Percentiles rank a stretch among this genome's conserved stretches.
Evolutionary conservation across 495 filamentous ascomycete genomes (phyloP).

Genomic region (Rostrohypoxylon terebratum): DNA sequence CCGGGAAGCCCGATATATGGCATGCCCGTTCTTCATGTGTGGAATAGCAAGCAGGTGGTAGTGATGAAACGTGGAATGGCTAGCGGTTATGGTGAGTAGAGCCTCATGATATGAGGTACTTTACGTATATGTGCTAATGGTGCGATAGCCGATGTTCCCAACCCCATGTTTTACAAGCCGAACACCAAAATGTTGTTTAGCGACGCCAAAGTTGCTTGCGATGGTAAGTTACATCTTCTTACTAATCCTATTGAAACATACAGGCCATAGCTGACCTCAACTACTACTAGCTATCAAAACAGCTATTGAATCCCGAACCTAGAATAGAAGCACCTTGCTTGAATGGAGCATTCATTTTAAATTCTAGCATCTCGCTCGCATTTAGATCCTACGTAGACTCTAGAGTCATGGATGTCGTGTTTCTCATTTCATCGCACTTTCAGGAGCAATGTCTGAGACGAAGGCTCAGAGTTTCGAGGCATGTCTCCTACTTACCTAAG

Average conservation of each 20-base stretch:
- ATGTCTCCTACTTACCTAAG: slow-evolving; percentile 1
- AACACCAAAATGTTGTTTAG: slow-evolving; percentile 87
- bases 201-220: slow-evolving; percentile 82
- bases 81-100: slow-evolving; percentile 76
- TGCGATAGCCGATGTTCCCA: slow-evolving; percentile 77
- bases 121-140: slow-evolving; percentile 17
- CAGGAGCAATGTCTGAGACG: background rate
- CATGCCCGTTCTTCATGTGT: slow-evolving; percentile 87
- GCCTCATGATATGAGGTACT: background rate
- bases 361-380: slow-evolving; percentile 25
- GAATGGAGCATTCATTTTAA: slow-evolving; percentile 37
- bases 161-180: slow-evolving; percentile 90
- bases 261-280: slow-evolving; percentile 10
- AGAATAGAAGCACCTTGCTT: slow-evolving; percentile 44
- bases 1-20: slow-evolving; percentile 82
- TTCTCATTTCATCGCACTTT: slow-evolving; percentile 7
- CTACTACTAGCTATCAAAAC: slow-evolving; percentile 60
- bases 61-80: slow-evolving; percentile 89
- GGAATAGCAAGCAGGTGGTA: slow-evolving; percentile 90
- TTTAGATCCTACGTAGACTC: slow-evolving; percentile 27
- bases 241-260: background rate
- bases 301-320: slow-evolving; percentile 59
- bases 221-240: slow-evolving; percentile 62
- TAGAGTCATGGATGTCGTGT: slow-evolving; percentile 12
- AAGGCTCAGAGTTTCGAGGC: background rate